These are phyloP conservation scores for Adiantum capillusveneris DNA, from an alignment of 75 land plant species.

Conservation along the genomic window DNA sequence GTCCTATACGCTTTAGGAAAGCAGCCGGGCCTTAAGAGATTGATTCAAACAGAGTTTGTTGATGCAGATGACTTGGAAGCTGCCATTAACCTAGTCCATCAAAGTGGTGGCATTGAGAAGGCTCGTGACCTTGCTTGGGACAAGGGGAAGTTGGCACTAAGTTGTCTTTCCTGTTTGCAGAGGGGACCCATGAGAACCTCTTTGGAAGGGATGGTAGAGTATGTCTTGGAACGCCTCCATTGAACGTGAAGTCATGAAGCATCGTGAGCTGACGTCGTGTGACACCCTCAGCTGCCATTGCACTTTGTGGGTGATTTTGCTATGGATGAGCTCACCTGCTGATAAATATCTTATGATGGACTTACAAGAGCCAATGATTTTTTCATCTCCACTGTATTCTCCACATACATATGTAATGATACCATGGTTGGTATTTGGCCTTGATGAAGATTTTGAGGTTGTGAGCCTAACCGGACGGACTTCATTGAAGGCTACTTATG, in stretches of 20 bases:
- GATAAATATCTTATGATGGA: no score
- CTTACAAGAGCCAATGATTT: no score
- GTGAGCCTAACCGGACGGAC: no score
- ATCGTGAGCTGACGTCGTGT: no score
- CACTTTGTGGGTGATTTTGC: no score
- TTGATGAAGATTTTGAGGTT: no score
- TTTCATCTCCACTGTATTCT: no score
- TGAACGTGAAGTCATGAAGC: neutral
- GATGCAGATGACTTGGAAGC: constrained; percentile 68
- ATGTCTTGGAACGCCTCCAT: neutral
- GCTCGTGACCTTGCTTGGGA: neutral
- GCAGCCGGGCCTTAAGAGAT: constrained; percentile 50
- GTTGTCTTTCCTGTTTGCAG: constrained; percentile 1
- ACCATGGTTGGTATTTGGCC: no score
- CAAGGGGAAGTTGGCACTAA: neutral
- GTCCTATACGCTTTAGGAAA: constrained; percentile 87
- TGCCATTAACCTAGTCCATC: constrained; percentile 61
- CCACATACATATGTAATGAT: no score
- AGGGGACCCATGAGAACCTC: neutral
- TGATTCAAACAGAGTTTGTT: constrained; percentile 84
- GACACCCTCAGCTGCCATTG: no score
- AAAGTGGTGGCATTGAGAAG: constrained; percentile 31
- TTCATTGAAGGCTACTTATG: no score
- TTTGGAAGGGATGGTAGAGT: neutral
- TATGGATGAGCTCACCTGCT: no score